Evolutionary conservation across 768 basidiomycete species (phyloP).

Genomic region (Artomyces pyxidatus): DNA sequence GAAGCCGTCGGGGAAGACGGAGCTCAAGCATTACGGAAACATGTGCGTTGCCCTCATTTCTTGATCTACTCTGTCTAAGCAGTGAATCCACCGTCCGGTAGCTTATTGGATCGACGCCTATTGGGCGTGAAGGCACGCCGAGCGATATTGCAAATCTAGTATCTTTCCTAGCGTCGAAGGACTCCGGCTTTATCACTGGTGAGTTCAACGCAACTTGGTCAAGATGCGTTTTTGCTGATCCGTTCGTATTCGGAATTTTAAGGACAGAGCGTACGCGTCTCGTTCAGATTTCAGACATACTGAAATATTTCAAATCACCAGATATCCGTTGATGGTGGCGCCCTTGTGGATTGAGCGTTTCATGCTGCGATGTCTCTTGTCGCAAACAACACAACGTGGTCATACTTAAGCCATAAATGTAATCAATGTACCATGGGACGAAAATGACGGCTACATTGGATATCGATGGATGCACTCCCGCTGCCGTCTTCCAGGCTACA

Average conservation of each 20-base stretch:
- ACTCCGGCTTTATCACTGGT: constrained; percentile 16
- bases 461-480: too few species aligned
- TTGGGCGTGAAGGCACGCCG: constrained; percentile 1
- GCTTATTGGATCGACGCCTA: neutral
- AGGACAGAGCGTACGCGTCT: neutral
- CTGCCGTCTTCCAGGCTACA: too few species aligned
- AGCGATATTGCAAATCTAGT: constrained; percentile 16
- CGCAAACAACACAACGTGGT: too few species aligned
- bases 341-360: neutral
- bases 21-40: too few species aligned
- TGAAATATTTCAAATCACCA: too few species aligned
- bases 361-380: too few species aligned
- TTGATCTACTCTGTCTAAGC: neutral
- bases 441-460: too few species aligned
- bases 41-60: neutral
- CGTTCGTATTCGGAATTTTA: neutral
- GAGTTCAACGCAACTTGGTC: neutral
- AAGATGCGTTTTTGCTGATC: neutral
- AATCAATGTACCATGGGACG: too few species aligned
- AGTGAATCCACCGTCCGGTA: neutral
- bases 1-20: too few species aligned
- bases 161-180: constrained; percentile 14
- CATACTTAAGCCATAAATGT: too few species aligned
- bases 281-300: neutral
- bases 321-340: neutral